Conservation (phyloP, 225 moss, liverwort and hornwort species). For the Physcomitrellopsis africana region DNA sequence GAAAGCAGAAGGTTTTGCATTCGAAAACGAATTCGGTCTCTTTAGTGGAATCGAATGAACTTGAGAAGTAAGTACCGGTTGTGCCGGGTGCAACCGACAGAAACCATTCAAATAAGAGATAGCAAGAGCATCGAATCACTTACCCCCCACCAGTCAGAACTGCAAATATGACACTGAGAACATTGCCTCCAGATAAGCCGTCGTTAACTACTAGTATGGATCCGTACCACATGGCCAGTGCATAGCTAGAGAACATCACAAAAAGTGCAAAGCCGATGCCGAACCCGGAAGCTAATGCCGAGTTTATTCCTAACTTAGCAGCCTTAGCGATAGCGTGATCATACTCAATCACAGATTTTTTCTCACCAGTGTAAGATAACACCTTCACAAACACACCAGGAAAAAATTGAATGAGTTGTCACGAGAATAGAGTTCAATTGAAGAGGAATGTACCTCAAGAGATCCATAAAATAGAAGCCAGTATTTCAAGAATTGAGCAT, state of each 20-base stretch:
- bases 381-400: slow-evolving; percentile 51
- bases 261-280: slow-evolving; percentile 69
- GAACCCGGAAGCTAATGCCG: slow-evolving; percentile 50
- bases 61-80: background rate
- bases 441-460: background rate
- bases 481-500: background rate
- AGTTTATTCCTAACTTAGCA: slow-evolving; percentile 65
- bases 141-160: slow-evolving; percentile 79
- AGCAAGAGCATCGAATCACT: slow-evolving; percentile 39
- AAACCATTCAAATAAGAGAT: background rate
- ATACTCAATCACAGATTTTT: slow-evolving; percentile 76
- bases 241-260: slow-evolving; percentile 60
- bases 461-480: background rate
- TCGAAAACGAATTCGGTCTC: no score
- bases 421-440: background rate
- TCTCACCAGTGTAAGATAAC: slow-evolving; percentile 78
- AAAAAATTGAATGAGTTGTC: background rate
- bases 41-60: no score
- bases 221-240: slow-evolving; percentile 89
- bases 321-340: slow-evolving; percentile 66
- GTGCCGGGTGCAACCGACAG: background rate
- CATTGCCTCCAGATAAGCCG: slow-evolving; percentile 60
- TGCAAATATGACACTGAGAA: slow-evolving; percentile 78
- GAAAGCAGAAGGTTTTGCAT: background rate
- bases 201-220: slow-evolving; percentile 64